Conservation (phyloP, 805 yeast species). For the Wickerhamomyces mucosus region DNA sequence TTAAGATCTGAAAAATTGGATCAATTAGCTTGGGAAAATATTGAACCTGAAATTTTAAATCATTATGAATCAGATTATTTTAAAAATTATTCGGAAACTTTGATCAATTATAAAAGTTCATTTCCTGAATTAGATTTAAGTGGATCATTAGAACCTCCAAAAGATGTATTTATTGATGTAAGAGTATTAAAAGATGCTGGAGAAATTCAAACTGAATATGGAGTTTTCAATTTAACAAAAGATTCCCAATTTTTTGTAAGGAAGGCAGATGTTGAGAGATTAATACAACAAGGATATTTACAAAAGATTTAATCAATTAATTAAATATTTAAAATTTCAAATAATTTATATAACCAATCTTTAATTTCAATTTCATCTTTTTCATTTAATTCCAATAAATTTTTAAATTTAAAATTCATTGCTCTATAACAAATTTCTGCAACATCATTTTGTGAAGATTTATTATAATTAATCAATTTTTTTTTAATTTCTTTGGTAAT, state of each 20-base stretch:
- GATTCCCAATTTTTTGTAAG: conserved; percentile 93
- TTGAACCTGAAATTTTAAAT: conserved; percentile 49
- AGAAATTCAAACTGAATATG: conserved; percentile 95
- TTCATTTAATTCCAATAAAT: conserved; percentile 4
- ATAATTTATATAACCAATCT: conserved; percentile 12
- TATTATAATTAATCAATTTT: conserved; percentile 8
- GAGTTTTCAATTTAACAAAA: conserved; percentile 85
- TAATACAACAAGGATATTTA: conserved; percentile 88
- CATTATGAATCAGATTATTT: conserved; percentile 76
- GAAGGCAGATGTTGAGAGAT: conserved; percentile 86
- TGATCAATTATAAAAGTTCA: conserved; percentile 68
- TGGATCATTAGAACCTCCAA: conserved; percentile 87
- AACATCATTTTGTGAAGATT: conserved; percentile 12
- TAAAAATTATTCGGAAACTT: conserved; percentile 57
- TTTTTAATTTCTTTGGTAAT: conserved; percentile 10
- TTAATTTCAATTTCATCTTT: conserved; percentile 7
- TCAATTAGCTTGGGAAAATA: conserved; percentile 62
- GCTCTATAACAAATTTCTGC: conserved; percentile 18
- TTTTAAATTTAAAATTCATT: conserved; percentile 14
- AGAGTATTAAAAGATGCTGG: conserved; percentile 92
- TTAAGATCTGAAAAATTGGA: conserved; percentile 60
- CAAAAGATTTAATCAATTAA: conserved; percentile 48
- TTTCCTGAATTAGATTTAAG: conserved; percentile 79
- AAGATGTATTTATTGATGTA: conserved; percentile 86
- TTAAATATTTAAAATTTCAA: conserved; percentile 5